These are phyloP conservation scores for Davidsoniella eucalypti DNA, from an alignment of 2,329 filamentous ascomycete genomes.

Conservation along the genomic window DNA sequence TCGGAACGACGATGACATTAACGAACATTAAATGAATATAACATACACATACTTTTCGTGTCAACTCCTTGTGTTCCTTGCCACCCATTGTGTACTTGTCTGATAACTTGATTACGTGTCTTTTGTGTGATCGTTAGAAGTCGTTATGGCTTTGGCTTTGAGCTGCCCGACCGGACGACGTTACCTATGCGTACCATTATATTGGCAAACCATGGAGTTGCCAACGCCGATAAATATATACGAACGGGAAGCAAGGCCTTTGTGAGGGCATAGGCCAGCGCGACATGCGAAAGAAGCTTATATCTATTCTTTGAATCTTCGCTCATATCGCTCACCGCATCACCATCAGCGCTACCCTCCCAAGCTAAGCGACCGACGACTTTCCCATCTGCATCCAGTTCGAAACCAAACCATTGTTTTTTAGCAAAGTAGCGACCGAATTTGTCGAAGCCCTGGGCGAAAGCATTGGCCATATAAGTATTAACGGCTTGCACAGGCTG, in stretches of 20 bases:
- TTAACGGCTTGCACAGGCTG: slow-evolving; percentile 43
- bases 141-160: too few relatives aligned
- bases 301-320: slow-evolving; percentile 23
- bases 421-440: slow-evolving; percentile 63
- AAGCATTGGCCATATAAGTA: slow-evolving; percentile 32
- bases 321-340: slow-evolving; percentile 19
- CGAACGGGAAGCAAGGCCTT: slow-evolving; percentile 69
- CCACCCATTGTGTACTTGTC: too few relatives aligned
- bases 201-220: slow-evolving; percentile 80
- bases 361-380: slow-evolving; percentile 18
- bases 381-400: slow-evolving; percentile 20
- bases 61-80: too few relatives aligned
- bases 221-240: slow-evolving; percentile 66
- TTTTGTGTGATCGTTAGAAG: too few relatives aligned
- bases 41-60: neutral
- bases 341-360: slow-evolving; percentile 19
- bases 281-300: slow-evolving; percentile 50
- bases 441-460: slow-evolving; percentile 47
- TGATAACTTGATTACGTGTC: too few relatives aligned
- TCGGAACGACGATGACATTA: slow-evolving; percentile 5
- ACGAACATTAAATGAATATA: slow-evolving; percentile 12
- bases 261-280: slow-evolving; percentile 78
- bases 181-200: neutral
- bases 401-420: slow-evolving; percentile 66
- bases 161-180: neutral